Base-by-base conservation (phyloP, 208 protist genomes). In the Acanthamoeba castellanii region DNA sequence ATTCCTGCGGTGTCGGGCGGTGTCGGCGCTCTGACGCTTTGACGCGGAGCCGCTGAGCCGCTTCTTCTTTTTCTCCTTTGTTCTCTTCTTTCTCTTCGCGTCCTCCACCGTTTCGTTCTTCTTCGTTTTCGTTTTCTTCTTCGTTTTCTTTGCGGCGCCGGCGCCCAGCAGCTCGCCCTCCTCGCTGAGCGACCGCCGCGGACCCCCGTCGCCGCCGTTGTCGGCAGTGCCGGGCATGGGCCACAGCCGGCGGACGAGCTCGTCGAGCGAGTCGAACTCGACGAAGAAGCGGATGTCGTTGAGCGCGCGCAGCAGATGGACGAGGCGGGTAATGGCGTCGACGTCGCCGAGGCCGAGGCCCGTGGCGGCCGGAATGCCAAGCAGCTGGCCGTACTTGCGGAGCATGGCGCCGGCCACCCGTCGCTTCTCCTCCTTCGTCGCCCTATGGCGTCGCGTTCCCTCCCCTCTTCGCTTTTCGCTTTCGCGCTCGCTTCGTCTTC, bases 191-290 rank as follows among this genome's bases (percentile, higher is more conserved):
- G 72, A 34, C 72, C 72, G 30, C 72, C 37, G 30, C 72, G 72
- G 30, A 0, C 30, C 22, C n/a, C 1, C 37, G 45, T 22, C 34
- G 20, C 27, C 9, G 45, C n/a, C 27, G 76, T 32, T n/a, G 13
- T 85, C 42, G 18, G 16, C 76, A 0, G 14, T 37, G 55, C 8
- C 76, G 25, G 22, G 2, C 72, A 37, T 11, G 42, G 59, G 59
- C 59, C 59, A 66, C 59, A 66, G 22, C 7, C 59, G 59, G 22
- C 25, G 11, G 1, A 85, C 7, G 76, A 50, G 30, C 45, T 11
- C 76, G 76, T 85, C 76, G 45, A 85, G 76, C 34, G 76, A 85
- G 47, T 85, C 76, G n/a, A 85, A 85, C 42, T 85, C 76, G 42
- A 85, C 27, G 76, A 85, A 85, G 76, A 85, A 57, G 45, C 76